Evolutionary conservation across 169 alveolate genomes (phyloP).

Genomic region (Plasmodium vinckei): DNA sequence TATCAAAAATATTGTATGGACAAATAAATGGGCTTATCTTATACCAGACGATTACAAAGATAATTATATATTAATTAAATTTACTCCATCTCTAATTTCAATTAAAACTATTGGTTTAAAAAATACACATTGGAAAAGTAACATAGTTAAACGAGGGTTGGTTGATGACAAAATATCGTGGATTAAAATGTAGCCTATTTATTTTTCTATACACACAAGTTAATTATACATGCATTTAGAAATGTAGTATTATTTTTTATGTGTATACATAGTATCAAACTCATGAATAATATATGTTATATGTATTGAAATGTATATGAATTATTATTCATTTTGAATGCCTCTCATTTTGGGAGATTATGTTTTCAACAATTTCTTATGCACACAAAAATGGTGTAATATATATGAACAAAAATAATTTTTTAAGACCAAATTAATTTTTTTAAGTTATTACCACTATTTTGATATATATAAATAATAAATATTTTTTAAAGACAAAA

Average conservation of each 20-base stretch:
- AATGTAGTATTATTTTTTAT: background rate
- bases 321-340: no score
- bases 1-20: constrained; percentile 27
- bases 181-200: constrained; percentile 27
- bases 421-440: no score
- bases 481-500: no score
- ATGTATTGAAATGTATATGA: no score
- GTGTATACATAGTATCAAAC: no score
- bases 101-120: constrained; percentile 61
- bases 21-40: constrained; percentile 49
- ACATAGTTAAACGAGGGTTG: constrained; percentile 25
- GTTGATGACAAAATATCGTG: constrained; percentile 42
- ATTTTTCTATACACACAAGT: background rate
- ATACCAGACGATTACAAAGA: constrained; percentile 37
- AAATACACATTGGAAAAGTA: constrained; percentile 55
- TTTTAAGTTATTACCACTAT: no score
- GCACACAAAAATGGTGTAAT: no score
- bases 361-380: no score
- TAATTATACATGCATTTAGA: background rate
- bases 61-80: constrained; percentile 61
- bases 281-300: no score
- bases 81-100: constrained; percentile 46
- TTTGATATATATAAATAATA: no score
- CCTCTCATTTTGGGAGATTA: no score
- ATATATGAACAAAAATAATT: no score